Base-by-base conservation (phyloP, 2,329 filamentous ascomycete genomes). In the Talaromyces sp. region DNA sequence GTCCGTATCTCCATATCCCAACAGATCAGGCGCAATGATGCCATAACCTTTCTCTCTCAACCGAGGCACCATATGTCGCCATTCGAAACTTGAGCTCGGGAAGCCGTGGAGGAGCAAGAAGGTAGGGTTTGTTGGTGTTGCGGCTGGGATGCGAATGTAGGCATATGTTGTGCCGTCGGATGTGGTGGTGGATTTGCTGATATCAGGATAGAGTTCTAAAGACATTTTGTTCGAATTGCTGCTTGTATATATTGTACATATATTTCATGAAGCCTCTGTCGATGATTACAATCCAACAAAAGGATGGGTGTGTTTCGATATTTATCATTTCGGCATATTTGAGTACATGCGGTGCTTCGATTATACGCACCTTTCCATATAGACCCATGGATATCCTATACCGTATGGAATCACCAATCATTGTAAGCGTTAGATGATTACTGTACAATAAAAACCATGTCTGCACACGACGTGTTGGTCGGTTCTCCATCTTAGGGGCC, bases 101-200 rank as follows among this genome's bases (percentile, higher is more conserved):
- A 83, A 82, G 41, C 83, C 82, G 66, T 84, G 83, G 14, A 84
- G 74, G 63, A 85, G 75, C 10, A 85, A 71, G 3, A 84, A 69
- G 0, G 80, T 82, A 4, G 73, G 67, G 4, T 69, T 60, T 5
- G 49, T 57, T 1, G 66, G 35, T 0, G 61, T 66, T 3, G 70
- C 50, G 11, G 66, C 62, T 5, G 68, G 70, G 4, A 72, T 70
- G 58, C 72, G 69, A 27, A 76, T 66, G 67, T 78, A 78, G 3
- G 74, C 68, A 57, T 74, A 74, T 6, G 64, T 45, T 11, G 63
- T 65, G 16, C 63, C 63, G 49, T 65, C 63, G 11, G 58, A 65
- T 13, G 60, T 22, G 37, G 49, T 56, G 4, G 49, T 37, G n/a
- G 22, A 57, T n/a, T 65, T 65, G 47, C 64, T 63, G 49, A 58